Base-by-base conservation (phyloP, 345 rosid genomes). In the Camelina neglecta region DNA sequence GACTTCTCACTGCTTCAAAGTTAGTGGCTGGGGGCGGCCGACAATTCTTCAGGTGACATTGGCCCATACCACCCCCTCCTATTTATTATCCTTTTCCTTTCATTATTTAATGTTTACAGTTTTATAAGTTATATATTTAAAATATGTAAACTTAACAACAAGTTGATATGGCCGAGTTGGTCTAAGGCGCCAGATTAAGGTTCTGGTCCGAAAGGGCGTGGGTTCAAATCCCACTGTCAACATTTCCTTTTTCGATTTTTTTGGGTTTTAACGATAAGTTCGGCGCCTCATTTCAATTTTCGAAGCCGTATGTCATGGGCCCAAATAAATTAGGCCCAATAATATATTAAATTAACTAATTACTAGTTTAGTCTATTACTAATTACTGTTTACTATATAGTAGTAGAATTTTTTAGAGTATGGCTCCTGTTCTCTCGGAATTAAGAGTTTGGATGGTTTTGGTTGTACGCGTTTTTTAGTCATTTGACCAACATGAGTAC, bases 141-240 rank as follows among this genome's bases (percentile, higher is more conserved):
- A 41, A 11, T 7, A 26, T 26, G 36, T 7, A 13, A 8, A 47
- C 0, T 7, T 2, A 9, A 3, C 33, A 64, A 18, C 29, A 66
- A 65, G 96, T 90, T 85, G 90, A 85, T 88, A 89, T 88, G 97
- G 97, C 97, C 91, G 97, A 89, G 97, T 95, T 89, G 94, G 98
- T 88, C 91, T 86, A 89, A 90, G 97, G 94, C 93, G 96, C 94
- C 91, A 89, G 96, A 89, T 92, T 90, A 89, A 89, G 99, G 98
- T 93, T 89, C 93, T 90, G 92, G 97, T 96, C 91, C 91, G 96
- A 90, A 90, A 90, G 93, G 93, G 89, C 93, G 91, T 87, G 93
- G 96, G 93, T 95, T 90, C 92, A 84, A 95, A 92, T 87, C 94
- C 93, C 96, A 92, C 90, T 88, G 85, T 92, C 93, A 82, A 94